Base-by-base conservation (phyloP, 2,329 filamentous ascomycete genomes). In the Ascochyta viciae-villosae region DNA sequence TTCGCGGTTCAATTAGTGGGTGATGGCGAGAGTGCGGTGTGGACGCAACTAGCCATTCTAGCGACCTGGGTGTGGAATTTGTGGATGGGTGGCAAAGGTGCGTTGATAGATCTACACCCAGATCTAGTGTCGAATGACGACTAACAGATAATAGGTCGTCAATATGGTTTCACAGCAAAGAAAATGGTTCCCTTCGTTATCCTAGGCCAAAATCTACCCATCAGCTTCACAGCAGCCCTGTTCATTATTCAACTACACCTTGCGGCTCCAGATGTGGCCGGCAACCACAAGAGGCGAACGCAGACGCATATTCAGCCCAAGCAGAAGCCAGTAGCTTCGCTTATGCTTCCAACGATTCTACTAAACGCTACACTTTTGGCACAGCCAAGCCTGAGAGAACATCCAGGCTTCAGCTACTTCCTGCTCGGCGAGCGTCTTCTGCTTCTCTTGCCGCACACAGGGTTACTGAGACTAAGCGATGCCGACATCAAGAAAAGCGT, bases 1-100 rank as follows among this genome's bases (percentile, higher is more conserved):
- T 74, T 74, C 38, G 72, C 71, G 0, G 41, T 50, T 13, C 66
- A 74, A n/a, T 45, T 74, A 1, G 69, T 74, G 2, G 46, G 56
- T 6, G 61, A 68, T 37, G 60, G 58, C 2, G 55, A 64, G 29
- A 69, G 66, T 42, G 58, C 65, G 2, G 46, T 67, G 3, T 71
- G 66, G 66, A 66, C 66, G n/a, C 66, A 73, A 38, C 35, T 57
- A 0, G 65, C 63, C 3, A 57, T 74, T 2, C 38, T 71, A 3
- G 66, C 41, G 16, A 73, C 65, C 0, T 73, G 69, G 67, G 65
- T 63, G 9, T 74, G 72, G 72, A 65, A 65, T 12, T 50, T 74
- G 1, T 72, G 66, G 62, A 64, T 73, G 33, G 65, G 52, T 1
- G 43, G 48, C 4, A 71, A 71, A 64, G 67, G 70, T 71, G 24